Evolutionary conservation across 371 early-diverging fungal species (phyloP), one percentile per base, ranked within the genome.

Genomic region (Mucor saturninus): DNA sequence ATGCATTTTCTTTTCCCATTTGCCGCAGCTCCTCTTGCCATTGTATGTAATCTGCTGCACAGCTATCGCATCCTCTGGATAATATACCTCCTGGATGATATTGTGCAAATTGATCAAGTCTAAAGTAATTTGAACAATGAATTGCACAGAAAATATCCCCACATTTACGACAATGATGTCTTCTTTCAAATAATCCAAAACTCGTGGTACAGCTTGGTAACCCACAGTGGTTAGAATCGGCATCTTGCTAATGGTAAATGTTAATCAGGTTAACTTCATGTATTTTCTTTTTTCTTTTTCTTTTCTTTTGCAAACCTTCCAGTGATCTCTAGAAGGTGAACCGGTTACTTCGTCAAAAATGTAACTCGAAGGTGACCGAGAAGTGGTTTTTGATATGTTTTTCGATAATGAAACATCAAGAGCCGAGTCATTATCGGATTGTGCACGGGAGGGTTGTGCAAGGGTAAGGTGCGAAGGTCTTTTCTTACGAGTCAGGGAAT

Each of bases 381-480:
- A 39, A 46, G 58, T 54, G 39, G 46, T 46, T 35, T 35, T 35
- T 6, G 21, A 54, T 31, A 42, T 61, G 48, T 29, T 49, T 21
- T 37, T 68, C 3, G 59, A 42, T 56, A 61, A 32, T 48, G 62
- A 55, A 15, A 59, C 59, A 32, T 68, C 65, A 28, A 72, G 39
- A 11, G 61, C 65, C 43, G 72, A 68, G 32, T 68, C 68, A 54
- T 49, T 65, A 46, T 61, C 65, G 54, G 72, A 59, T 46, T 35
- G 60, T 59, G 61, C 69, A 65, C 43, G 68, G 60, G 65, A 69
- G 53, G 68, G 57, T 40, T 75, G 69, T 30, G 70, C 86, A 51
- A 81, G 72, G 31, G 86, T 84, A 29, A 86, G 65, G 56, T 81
- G 85, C 10, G 84, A 81, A 37, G 86, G 85, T 51, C 84, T 75